Conservation (phyloP, 805 yeast genomes). For the Blastobotrys robertii region DNA sequence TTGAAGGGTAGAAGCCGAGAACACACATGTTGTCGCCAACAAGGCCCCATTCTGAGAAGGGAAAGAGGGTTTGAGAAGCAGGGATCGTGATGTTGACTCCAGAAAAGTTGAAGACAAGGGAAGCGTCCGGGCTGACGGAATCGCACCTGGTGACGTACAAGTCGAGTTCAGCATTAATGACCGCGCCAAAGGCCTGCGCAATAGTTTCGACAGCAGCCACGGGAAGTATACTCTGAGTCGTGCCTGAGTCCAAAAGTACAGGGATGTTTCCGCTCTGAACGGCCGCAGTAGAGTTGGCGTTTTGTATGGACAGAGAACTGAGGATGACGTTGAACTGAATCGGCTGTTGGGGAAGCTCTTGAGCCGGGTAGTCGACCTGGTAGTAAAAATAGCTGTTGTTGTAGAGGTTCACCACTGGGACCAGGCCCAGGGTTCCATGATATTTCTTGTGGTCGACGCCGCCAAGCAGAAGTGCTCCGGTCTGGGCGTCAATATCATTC, state of each 20-base stretch:
- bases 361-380: neutral
- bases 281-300: constrained; percentile 1
- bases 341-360: constrained; percentile 4
- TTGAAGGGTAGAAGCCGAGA: no score
- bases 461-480: constrained; percentile 40
- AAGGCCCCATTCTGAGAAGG: constrained; percentile 3
- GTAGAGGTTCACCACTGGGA: constrained; percentile 16
- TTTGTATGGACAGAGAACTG: constrained; percentile 1
- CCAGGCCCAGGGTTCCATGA: constrained; percentile 26
- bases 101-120: constrained; percentile 35
- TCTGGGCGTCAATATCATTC: constrained; percentile 23
- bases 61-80: constrained; percentile 15
- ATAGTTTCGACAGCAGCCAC: constrained; percentile 21
- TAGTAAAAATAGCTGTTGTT: constrained; percentile 2
- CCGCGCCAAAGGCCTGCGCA: constrained; percentile 30
- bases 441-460: constrained; percentile 43
- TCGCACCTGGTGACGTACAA: constrained; percentile 13
- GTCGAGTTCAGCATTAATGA: constrained; percentile 24
- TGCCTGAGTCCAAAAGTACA: constrained; percentile 19
- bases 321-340: constrained; percentile 11
- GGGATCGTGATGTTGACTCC: constrained; percentile 31
- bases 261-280: constrained; percentile 6
- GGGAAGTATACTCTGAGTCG: constrained; percentile 20
- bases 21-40: no score
- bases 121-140: constrained; percentile 22